phyloP scores from a whole-genome alignment of 2,329 filamentous ascomycete genomes.

The Nothophaeocryptopus gaeumannii region DNA sequence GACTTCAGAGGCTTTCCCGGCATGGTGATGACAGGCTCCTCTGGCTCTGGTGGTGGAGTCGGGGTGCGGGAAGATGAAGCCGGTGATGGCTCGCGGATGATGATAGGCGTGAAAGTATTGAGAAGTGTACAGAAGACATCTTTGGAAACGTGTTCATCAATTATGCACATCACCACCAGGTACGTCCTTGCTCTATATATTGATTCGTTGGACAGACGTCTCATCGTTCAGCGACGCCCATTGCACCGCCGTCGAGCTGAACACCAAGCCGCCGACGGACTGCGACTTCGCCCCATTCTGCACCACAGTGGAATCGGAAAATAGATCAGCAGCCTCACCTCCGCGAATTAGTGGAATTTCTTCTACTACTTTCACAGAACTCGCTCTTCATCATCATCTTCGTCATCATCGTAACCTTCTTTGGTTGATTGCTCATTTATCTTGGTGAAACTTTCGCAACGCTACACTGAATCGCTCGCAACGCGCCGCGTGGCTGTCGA shows the following conservation, averaged over 20 bases:
- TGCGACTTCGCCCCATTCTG: slow-evolving; percentile 12
- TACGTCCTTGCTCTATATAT: background rate
- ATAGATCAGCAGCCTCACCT: background rate
- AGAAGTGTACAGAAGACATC: background rate
- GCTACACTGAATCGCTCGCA: slow-evolving; percentile 5
- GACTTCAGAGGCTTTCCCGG: slow-evolving; percentile 9
- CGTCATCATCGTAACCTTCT: background rate
- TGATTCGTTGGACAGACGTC: slow-evolving; percentile 7
- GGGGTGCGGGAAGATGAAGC: background rate
- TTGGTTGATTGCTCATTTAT: slow-evolving; percentile 7
- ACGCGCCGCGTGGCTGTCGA: background rate
- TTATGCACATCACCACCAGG: too few species aligned
- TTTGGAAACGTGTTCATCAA: background rate
- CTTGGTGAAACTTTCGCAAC: background rate
- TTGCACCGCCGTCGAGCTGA: slow-evolving; percentile 5
- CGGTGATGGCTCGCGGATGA: background rate
- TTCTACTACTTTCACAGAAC: too few species aligned
- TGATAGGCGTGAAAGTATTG: slow-evolving; percentile 1
- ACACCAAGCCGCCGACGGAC: background rate
- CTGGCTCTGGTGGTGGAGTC: background rate
- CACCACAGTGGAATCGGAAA: slow-evolving; percentile 8
- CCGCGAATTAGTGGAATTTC: too few species aligned
- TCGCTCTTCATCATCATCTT: background rate
- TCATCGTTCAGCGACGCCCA: too few species aligned
- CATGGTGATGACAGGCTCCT: background rate